A percentile compares a stretch with the other conserved stretches of the same genome.
phyloP scores from a whole-genome alignment of 164 flowering plant species.

The Vitis vinifera region ASM3070453v1 NC_081807.1:705501-706000 shows the following conservation, averaged over 20 bases:
- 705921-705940: too few relatives aligned
- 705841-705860: constrained; percentile 65
- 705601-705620: constrained; percentile 99
- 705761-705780: constrained; percentile 90
- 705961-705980: too few relatives aligned
- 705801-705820: constrained; percentile 84
- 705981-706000: neutral
- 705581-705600: constrained; percentile 9
- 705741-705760: constrained; percentile 99
- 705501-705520: too few relatives aligned
- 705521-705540: too few relatives aligned
- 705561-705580: neutral
- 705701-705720: constrained; percentile 81
- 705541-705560: too few relatives aligned
- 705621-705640: constrained; percentile 91
- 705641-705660: constrained; percentile 90
- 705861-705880: constrained; percentile 89
- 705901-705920: too few relatives aligned
- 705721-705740: constrained; percentile 90
- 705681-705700: constrained; percentile 85
- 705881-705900: neutral
- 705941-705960: too few relatives aligned
- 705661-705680: constrained; percentile 96
- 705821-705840: constrained; percentile 71
- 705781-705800: constrained; percentile 98